A percentile compares a stretch with the other conserved stretches of the same genome.
These are phyloP conservation scores for Pneumocystis wakefieldiae DNA, from an alignment of 1,139 yeast species.

Conservation along the genomic window DNA sequence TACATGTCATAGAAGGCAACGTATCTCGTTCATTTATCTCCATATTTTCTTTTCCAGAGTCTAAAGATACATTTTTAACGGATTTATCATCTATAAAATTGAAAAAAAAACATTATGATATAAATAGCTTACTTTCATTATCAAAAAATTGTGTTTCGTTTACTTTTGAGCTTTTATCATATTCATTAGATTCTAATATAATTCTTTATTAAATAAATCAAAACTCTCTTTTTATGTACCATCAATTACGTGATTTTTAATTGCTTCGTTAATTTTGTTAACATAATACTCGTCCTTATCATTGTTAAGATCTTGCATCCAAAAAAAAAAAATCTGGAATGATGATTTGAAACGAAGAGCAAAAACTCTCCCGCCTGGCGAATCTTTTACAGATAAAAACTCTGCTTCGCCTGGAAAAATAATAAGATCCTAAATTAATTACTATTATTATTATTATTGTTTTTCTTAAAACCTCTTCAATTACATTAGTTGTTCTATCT, in stretches of 20 bases:
- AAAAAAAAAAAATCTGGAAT: slow-evolving; percentile 70
- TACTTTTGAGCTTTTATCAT: background rate
- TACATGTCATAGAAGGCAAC: background rate
- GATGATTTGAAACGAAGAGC: slow-evolving; percentile 69
- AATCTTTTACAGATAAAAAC: slow-evolving; percentile 59
- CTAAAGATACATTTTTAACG: background rate
- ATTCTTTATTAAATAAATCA: background rate
- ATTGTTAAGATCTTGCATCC: slow-evolving; percentile 56
- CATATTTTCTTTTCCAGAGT: background rate
- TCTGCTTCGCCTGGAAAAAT: slow-evolving; percentile 88
- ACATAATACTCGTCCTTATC: slow-evolving; percentile 8
- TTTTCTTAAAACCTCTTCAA: slow-evolving; percentile 16
- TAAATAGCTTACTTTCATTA: background rate
- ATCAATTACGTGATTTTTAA: slow-evolving; percentile 8
- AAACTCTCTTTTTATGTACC: background rate
- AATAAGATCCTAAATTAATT: slow-evolving; percentile 37
- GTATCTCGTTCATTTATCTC: background rate
- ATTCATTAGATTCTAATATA: background rate
- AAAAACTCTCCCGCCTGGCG: slow-evolving; percentile 73
- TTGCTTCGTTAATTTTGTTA: slow-evolving; percentile 9
- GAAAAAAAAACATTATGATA: background rate
- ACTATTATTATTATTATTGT: slow-evolving; percentile 26
- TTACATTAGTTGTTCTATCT: slow-evolving; percentile 8
- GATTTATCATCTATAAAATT: background rate
- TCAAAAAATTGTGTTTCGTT: background rate